Percentiles rank a stretch among this genome's conserved stretches.
Conservation (phyloP, 129 eudicot species). For the Escallonia herrerae region DNA sequence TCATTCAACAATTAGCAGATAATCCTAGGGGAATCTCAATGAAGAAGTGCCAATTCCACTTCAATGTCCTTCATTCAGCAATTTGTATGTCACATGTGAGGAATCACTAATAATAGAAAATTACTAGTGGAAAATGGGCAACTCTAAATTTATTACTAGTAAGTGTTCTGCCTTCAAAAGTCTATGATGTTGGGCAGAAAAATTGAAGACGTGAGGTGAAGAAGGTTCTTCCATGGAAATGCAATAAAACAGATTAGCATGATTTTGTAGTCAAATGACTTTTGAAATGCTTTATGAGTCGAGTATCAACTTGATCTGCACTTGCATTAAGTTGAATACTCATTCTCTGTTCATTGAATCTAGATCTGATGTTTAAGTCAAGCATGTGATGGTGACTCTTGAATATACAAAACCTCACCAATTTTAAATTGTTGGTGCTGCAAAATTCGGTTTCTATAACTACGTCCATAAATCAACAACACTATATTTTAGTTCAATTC, state of each 20-base stretch:
- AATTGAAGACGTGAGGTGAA: not conserved
- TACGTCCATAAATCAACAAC: no score
- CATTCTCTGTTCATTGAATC: not conserved
- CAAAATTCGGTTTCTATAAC: not conserved
- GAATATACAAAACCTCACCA: not conserved
- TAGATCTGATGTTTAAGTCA: not conserved
- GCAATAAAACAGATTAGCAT: not conserved
- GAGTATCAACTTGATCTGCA: not conserved
- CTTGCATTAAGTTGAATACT: not conserved
- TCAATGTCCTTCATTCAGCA: no score
- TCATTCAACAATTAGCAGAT: no score
- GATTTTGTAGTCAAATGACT: not conserved
- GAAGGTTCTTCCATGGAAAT: constrained; percentile 4
- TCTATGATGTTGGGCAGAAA: not conserved
- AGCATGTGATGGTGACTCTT: not conserved
- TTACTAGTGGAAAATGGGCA: not conserved
- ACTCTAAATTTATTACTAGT: not conserved
- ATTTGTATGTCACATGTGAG: no score
- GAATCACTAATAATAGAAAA: not conserved
- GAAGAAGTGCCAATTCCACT: no score
- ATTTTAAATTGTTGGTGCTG: not conserved
- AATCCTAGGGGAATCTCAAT: no score
- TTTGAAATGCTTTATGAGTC: not conserved
- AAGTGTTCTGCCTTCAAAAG: not conserved
- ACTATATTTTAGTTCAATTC: no score